Percentiles rank a stretch among this genome's conserved stretches.
Evolutionary conservation across 495 filamentous ascomycete genomes (phyloP).

Genomic region (Pseudotulostoma volvatum): DNA sequence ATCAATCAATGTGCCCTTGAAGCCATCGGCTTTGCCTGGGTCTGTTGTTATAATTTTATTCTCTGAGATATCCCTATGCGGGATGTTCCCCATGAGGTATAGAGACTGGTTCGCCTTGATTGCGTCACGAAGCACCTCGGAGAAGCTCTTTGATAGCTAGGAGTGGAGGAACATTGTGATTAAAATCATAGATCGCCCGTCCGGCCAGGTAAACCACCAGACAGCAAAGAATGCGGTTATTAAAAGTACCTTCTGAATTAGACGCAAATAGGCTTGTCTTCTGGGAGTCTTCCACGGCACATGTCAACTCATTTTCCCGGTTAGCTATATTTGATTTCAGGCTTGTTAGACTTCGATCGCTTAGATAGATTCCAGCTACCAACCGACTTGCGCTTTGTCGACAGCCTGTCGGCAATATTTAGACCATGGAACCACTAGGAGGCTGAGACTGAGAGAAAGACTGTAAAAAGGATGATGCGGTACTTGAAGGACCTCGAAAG

Average conservation of each 20-base stretch:
- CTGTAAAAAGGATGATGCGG: conserved; percentile 6
- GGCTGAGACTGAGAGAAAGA: conserved; percentile 4
- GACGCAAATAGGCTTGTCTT: background rate
- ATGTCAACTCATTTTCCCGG: background rate
- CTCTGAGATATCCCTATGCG: background rate
- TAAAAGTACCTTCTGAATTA: background rate
- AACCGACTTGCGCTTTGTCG: conserved; percentile 4
- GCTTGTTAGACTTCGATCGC: conserved; percentile 3
- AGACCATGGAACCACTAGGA: conserved; percentile 3
- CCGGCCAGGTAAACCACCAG: background rate
- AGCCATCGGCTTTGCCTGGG: conserved; percentile 1
- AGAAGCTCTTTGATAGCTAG: no score
- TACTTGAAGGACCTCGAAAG: conserved; percentile 6
- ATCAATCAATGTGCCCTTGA: conserved; percentile 8
- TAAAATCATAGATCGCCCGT: background rate
- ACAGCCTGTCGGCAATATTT: conserved; percentile 1
- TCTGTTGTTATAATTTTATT: background rate
- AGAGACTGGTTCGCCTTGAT: background rate
- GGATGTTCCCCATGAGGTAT: background rate
- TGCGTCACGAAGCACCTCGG: background rate
- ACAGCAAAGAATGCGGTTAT: background rate
- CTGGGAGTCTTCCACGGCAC: background rate
- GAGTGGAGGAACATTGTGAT: no score
- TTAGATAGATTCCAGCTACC: conserved; percentile 1
- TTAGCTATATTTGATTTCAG: conserved; percentile 5